Evolutionary conservation across 176 grass and related monocot genomes (phyloP).

Genomic region (Triticum turgidum): DNA sequence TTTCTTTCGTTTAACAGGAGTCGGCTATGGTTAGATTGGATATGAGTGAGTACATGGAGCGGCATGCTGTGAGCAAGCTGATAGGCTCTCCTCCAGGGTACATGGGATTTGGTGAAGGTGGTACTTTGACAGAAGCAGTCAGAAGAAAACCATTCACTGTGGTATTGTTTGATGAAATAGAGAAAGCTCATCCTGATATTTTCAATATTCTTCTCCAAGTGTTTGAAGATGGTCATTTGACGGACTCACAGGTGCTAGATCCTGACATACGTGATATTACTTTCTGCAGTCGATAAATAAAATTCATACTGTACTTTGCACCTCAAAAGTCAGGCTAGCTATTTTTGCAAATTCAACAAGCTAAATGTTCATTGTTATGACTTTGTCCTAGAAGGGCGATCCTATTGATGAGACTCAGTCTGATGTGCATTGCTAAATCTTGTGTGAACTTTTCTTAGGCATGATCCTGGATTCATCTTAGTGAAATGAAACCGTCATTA

Average conservation of each 20-base stretch:
- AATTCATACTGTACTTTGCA: background rate
- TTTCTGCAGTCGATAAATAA: conserved; percentile 6
- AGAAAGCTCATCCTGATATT: conserved; percentile 98
- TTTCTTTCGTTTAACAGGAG: conserved; percentile 60
- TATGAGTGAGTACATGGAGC: conserved; percentile 99
- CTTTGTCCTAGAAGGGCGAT: background rate
- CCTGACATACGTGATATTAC: conserved; percentile 7
- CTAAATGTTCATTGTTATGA: background rate
- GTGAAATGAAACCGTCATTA: background rate
- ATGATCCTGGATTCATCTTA: background rate
- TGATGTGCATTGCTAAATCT: conserved; percentile 13
- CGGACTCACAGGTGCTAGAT: conserved; percentile 70
- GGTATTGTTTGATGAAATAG: conserved; percentile 92
- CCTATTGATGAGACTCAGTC: background rate
- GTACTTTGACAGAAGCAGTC: conserved; percentile 93
- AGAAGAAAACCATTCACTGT: conserved; percentile 89
- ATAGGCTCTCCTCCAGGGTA: conserved; percentile 99
- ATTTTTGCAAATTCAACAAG: background rate
- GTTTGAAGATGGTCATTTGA: conserved; percentile 94
- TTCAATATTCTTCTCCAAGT: conserved; percentile 98
- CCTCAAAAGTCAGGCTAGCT: conserved; percentile 1
- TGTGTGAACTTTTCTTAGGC: conserved; percentile 27
- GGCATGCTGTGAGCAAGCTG: conserved; percentile 86
- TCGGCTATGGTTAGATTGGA: conserved; percentile 85
- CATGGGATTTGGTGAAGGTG: conserved; percentile 86